Evolutionary conservation across 345 rosid genomes (phyloP), one percentile per base, ranked within the genome.

Genomic region (Arabis hirsuta): DNA sequence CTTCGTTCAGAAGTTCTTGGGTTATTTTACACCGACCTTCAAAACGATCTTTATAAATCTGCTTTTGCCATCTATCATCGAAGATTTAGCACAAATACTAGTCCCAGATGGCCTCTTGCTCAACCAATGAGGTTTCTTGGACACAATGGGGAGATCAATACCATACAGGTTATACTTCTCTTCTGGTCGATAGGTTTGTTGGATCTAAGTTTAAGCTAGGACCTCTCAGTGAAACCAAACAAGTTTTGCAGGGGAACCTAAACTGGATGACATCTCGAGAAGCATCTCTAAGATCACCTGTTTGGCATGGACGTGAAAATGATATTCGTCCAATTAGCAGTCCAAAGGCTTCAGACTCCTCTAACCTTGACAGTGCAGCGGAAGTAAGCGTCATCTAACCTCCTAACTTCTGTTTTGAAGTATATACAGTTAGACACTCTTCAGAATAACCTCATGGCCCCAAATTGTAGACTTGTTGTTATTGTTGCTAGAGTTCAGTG

Each of bases 201-300:
- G 20, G 14, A 51, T 50, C 41, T 36, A 58, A 42, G 68, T 55
- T 27, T 77, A 34, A 58, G 26, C 36, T 43, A 43, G 10, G 36
- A 42, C 56, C 50, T 44, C 64, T 14, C 7, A 52, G 76, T 77
- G 76, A 77, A 57, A 58, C 68, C 13, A 10, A 71, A 50, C 38
- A 58, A 34, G 45, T 13, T 69, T 64, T 84, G 67, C 81, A 95
- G 99, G 99, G 99, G 45, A 95, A 95, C 82, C 81, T 95, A 84
- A 95, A 95, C 81, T 95, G 99, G 99, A 95, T 95, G 99, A 96
- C 87, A 80, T 95, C 99, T 70, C 86, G 99, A 76, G 97, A 95
- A 84, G 73, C 87, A 67, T 83, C 93, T 56, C 77, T 95, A 73
- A 89, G 81, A 75, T 91, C 99, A 55, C 87, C 96, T 78, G 97